phyloP scores from a whole-genome alignment of 116 monocot genomes.

The Posidonia oceanica region DNA sequence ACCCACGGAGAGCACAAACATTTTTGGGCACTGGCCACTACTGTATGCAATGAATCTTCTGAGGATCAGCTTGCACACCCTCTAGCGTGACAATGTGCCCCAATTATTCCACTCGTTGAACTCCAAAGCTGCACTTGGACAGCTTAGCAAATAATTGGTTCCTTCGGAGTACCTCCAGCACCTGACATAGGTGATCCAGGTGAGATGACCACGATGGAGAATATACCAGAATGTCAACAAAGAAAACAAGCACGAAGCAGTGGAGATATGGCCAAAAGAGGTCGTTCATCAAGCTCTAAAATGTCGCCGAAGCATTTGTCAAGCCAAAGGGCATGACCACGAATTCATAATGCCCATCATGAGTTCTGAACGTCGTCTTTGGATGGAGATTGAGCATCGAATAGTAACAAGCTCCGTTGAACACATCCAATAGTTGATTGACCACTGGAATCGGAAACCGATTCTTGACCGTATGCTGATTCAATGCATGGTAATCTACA shows the following conservation, averaged over 20 bases:
- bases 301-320: too few species aligned
- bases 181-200: background rate
- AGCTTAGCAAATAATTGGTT: background rate
- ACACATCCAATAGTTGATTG: too few species aligned
- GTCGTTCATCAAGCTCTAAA: background rate
- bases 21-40: background rate
- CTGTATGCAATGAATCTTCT: background rate
- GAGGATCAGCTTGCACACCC: background rate
- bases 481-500: too few species aligned
- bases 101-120: background rate
- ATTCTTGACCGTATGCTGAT: too few species aligned
- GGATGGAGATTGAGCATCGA: too few species aligned
- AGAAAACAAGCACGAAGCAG: background rate
- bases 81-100: background rate
- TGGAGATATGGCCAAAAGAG: too few species aligned
- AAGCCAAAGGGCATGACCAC: too few species aligned
- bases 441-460: too few species aligned
- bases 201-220: too few species aligned
- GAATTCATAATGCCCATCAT: too few species aligned
- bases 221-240: background rate
- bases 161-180: background rate
- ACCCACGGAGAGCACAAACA: background rate
- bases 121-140: background rate
- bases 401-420: too few species aligned
- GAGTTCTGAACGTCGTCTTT: too few species aligned